Conservation (phyloP, 2,329 filamentous ascomycete genomes). For the Microcyclosporella mali region DNA sequence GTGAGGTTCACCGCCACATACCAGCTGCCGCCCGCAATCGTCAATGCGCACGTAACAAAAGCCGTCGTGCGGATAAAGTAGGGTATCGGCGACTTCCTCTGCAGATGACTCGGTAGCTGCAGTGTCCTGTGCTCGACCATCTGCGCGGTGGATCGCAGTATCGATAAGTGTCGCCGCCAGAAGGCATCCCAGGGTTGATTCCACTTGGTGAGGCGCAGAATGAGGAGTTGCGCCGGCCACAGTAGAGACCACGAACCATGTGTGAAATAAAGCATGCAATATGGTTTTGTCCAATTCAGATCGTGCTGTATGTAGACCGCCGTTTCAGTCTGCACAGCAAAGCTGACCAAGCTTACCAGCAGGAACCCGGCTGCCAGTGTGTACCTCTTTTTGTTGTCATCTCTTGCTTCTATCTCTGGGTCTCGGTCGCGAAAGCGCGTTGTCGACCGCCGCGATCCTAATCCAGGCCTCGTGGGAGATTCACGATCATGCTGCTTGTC, state of each 20-base stretch:
- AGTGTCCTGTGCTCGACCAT: conserved; percentile 82
- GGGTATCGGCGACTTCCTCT: conserved; percentile 50
- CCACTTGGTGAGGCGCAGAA: conserved; percentile 73
- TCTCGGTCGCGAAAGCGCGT: conserved; percentile 64
- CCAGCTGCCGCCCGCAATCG: conserved; percentile 87
- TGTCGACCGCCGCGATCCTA: conserved; percentile 55
- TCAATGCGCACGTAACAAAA: conserved; percentile 77
- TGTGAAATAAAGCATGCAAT: conserved; percentile 96
- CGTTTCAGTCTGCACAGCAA: conserved; percentile 91
- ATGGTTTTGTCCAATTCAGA: conserved; percentile 94
- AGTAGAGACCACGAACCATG: conserved; percentile 89
- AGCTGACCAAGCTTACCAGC: conserved; percentile 73
- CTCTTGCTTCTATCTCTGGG: conserved; percentile 54
- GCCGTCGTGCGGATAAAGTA: conserved; percentile 78
- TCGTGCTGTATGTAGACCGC: conserved; percentile 91
- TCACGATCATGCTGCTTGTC: conserved; percentile 37
- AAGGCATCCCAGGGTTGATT: conserved; percentile 75
- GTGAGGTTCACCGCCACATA: conserved; percentile 93
- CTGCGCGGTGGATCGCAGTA: conserved; percentile 61
- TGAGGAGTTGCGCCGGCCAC: conserved; percentile 76
- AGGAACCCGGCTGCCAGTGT: conserved; percentile 81
- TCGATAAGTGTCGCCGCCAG: conserved; percentile 66
- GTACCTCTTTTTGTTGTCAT: conserved; percentile 73
- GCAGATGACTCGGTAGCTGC: conserved; percentile 49
- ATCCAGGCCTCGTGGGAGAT: conserved; percentile 33